Evolutionary conservation across 164 flowering plant genomes (phyloP), one percentile per base, ranked within the genome.

Genomic region (Magnolia sinica): DNA sequence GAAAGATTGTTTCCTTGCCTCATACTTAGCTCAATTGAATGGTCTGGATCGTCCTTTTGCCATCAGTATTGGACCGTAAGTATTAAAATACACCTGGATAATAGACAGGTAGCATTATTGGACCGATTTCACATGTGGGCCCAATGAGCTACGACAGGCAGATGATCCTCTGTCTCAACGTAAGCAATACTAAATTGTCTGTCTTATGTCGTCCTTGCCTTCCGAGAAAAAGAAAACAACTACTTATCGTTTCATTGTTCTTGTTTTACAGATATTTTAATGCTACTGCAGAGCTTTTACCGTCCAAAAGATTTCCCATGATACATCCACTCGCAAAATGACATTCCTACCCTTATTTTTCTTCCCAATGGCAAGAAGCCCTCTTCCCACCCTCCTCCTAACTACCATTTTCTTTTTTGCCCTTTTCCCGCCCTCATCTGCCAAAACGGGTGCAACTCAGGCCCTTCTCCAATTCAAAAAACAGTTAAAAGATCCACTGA

Each of bases 391-490:
- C 45, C 1, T 51, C 11, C 10, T 72, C 63, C 20, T 50, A 20
- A n/a, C 11, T 7, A 20, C 50, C 69, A 31, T 63, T 4, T 64
- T 64, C 37, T 18, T 59, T 68, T 2, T 49, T 49, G 16, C 58
- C 64, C 63, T 74, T 59, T 64, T 65, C 75, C 74, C 75, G 72
- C 64, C 74, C 24, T 7, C 68, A 75, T 20, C 52, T 4, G 73
- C 81, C 20, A 31, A 75, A 77, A 75, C 67, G 22, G 55, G 70
- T 19, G 94, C 91, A 76, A 74, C 82, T 1, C 74, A 80, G 65
- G 91, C 90, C 14, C 89, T 95, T 49, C 88, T 95, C 1, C 77
- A 85, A 3, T 90, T 93, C 89, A 95, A 91, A 77, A 73, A 59
- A 27, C 84, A 82, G 66, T 84, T 95, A 27, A 76, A 81, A n/a